A percentile compares a stretch with the other conserved stretches of the same genome.
Evolutionary conservation across 345 rosid genomes (phyloP).

Genomic region (Brassica cretica): DNA sequence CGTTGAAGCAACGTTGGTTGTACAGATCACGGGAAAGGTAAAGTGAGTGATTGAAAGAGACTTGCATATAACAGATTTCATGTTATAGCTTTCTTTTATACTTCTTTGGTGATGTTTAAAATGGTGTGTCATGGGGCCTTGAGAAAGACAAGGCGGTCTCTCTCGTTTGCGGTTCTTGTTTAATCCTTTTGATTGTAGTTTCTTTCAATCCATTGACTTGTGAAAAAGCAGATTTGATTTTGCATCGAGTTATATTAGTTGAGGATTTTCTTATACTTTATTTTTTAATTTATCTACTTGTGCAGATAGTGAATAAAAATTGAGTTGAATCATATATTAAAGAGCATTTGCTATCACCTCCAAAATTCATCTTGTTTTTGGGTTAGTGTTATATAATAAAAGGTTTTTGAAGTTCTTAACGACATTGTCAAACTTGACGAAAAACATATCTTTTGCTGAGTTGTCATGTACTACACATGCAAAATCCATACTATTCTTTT

Average conservation of each 20-base stretch:
- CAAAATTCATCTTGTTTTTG: background rate
- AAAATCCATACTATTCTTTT: too few species aligned
- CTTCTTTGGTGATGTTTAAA: conserved; percentile 17
- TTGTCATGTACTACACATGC: too few species aligned
- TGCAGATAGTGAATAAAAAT: background rate
- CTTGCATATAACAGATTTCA: conserved; percentile 1
- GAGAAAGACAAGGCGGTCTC: background rate
- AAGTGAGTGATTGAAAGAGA: background rate
- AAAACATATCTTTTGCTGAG: background rate
- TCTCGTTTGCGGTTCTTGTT: conserved; percentile 3
- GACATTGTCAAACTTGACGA: background rate
- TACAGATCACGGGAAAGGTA: conserved; percentile 20
- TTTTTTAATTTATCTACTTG: background rate
- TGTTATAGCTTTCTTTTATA: background rate
- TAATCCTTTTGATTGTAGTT: conserved; percentile 23
- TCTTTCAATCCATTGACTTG: conserved; percentile 22
- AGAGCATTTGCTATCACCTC: background rate
- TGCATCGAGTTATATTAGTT: background rate
- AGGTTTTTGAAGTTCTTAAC: background rate
- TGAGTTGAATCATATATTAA: background rate
- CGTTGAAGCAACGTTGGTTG: background rate
- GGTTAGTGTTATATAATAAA: background rate
- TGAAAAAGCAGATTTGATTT: background rate
- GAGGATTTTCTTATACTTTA: background rate
- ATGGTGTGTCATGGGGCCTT: background rate